A percentile compares a stretch with the other conserved stretches of the same genome.
These are phyloP conservation scores for Yarrowia sp. DNA, from an alignment of 805 yeast genomes.

Conservation along the genomic window DNA sequence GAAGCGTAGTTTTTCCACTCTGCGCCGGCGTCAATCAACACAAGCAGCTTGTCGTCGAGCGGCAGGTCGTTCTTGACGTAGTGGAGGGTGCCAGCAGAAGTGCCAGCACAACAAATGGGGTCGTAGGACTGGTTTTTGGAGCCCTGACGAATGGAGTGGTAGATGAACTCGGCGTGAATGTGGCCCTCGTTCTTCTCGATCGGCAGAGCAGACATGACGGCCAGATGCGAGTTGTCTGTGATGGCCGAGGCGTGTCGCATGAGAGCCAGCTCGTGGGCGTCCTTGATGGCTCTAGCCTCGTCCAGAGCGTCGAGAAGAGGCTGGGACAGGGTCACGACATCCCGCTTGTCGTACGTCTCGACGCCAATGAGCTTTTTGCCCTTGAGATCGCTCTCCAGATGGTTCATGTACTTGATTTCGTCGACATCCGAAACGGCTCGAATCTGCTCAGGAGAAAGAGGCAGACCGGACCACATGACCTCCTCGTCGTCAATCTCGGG, in stretches of 20 bases:
- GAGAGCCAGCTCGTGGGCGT: constrained; percentile 69
- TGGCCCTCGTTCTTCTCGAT: constrained; percentile 84
- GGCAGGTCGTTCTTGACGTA: constrained; percentile 77
- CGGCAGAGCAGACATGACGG: constrained; percentile 90
- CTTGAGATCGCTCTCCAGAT: constrained; percentile 41
- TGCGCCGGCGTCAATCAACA: constrained; percentile 94
- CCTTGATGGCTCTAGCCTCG: constrained; percentile 82
- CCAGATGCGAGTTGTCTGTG: constrained; percentile 82
- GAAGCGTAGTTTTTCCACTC: constrained; percentile 92
- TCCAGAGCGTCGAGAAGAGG: constrained; percentile 61
- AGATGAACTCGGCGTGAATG: constrained; percentile 91
- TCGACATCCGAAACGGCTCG: constrained; percentile 69
- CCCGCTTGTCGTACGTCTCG: constrained; percentile 30
- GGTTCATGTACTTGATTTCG: constrained; percentile 62
- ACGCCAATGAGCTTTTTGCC: constrained; percentile 31
- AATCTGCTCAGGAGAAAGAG: constrained; percentile 67
- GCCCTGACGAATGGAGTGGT: constrained; percentile 92
- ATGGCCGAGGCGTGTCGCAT: constrained; percentile 79
- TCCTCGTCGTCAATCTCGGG: constrained; percentile 86
- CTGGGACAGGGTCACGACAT: constrained; percentile 29
- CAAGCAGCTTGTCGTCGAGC: constrained; percentile 54
- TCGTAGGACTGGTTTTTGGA: constrained; percentile 86
- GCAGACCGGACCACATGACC: constrained; percentile 95
- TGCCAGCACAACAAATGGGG: constrained; percentile 94
- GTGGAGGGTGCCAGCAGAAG: constrained; percentile 86